Evolutionary conservation across 2,329 filamentous ascomycete species (phyloP).

Genomic region (Pseudogymnoascus sp.): DNA sequence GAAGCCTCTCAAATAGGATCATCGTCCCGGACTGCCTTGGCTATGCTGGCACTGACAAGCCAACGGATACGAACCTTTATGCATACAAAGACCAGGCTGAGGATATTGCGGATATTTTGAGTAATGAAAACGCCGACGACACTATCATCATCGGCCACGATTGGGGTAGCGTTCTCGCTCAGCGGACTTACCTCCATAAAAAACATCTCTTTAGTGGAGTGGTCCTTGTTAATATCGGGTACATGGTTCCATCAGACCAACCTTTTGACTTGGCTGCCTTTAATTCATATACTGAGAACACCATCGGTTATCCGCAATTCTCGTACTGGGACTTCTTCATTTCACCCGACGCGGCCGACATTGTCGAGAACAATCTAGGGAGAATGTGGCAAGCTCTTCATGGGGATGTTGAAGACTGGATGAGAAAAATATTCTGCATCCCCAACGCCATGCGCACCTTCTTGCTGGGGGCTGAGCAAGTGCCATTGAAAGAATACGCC

Average conservation of each 20-base stretch:
- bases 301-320: constrained; percentile 31
- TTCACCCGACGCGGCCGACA: constrained; percentile 29
- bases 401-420: constrained; percentile 25
- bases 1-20: constrained; percentile 28
- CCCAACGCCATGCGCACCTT: constrained; percentile 29
- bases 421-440: constrained; percentile 31
- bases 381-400: constrained; percentile 31
- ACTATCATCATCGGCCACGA: constrained; percentile 41
- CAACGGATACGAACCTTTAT: constrained; percentile 25
- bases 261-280: constrained; percentile 31
- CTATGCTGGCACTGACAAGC: constrained; percentile 30
- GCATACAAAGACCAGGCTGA: constrained; percentile 29
- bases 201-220: constrained; percentile 35
- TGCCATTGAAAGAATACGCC: constrained; percentile 30
- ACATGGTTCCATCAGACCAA: constrained; percentile 28
- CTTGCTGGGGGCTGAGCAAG: constrained; percentile 19
- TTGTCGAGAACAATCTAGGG: constrained; percentile 34
- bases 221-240: constrained; percentile 35
- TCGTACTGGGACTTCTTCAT: constrained; percentile 41
- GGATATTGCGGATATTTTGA: constrained; percentile 35
- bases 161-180: constrained; percentile 36
- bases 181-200: constrained; percentile 35
- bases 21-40: constrained; percentile 34
- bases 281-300: constrained; percentile 27
- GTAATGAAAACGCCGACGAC: constrained; percentile 29